Evolutionary conservation across 1,139 yeast species (phyloP).

Genomic region (Hansenula sp.): DNA sequence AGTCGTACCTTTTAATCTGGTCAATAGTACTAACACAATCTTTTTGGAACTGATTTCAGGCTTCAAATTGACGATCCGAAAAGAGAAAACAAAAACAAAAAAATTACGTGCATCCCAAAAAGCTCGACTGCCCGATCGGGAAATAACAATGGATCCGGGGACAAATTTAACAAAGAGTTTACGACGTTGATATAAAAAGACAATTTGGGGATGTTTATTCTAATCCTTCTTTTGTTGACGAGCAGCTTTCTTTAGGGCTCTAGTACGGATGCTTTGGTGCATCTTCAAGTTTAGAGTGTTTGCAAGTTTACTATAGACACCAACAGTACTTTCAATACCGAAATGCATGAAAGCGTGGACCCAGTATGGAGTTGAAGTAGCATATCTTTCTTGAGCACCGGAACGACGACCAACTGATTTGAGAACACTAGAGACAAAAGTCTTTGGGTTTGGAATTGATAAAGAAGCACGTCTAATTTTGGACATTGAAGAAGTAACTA

Average conservation of each 20-base stretch:
- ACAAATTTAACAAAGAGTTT: neutral
- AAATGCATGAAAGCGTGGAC: constrained; percentile 92
- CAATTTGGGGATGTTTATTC: neutral
- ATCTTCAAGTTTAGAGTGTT: constrained; percentile 63
- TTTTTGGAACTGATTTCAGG: too few species aligned
- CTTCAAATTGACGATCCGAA: neutral
- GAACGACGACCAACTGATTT: constrained; percentile 72
- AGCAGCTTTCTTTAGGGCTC: constrained; percentile 82
- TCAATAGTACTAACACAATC: too few species aligned
- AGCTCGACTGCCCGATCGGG: neutral
- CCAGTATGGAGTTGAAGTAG: constrained; percentile 90
- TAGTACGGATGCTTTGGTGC: constrained; percentile 74
- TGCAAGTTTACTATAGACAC: constrained; percentile 72
- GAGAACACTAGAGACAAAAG: constrained; percentile 70
- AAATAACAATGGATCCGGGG: neutral
- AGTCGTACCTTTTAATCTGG: too few species aligned
- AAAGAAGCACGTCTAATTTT: constrained; percentile 76
- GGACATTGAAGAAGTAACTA: constrained; percentile 95
- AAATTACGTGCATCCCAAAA: neutral
- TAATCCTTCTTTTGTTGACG: constrained; percentile 26
- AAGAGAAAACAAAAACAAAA: neutral
- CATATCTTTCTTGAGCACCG: constrained; percentile 91
- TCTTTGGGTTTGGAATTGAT: constrained; percentile 76
- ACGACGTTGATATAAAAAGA: too few species aligned
- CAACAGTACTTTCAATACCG: constrained; percentile 71